A percentile compares a stretch with the other conserved stretches of the same genome.
phyloP scores from a whole-genome alignment of 805 yeast genomes.

The Spencermartinsiella europaea region DNA sequence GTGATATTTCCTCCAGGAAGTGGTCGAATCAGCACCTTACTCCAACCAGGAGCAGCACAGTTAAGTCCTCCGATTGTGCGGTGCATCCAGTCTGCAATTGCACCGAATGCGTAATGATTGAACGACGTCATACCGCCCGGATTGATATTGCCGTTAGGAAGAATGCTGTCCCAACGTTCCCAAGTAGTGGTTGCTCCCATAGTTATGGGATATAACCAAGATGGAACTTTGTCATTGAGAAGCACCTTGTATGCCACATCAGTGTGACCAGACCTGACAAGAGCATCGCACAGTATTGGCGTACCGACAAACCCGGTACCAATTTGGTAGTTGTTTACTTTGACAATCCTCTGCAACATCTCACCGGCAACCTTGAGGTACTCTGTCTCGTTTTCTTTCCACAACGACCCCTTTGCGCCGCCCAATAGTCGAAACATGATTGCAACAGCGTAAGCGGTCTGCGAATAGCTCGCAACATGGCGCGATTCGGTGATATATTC shows the following conservation, averaged over 20 bases:
- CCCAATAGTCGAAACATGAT: slow-evolving; percentile 20
- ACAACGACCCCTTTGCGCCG: slow-evolving; percentile 6
- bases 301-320: slow-evolving; percentile 31
- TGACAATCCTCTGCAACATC: slow-evolving; percentile 5
- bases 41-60: slow-evolving; percentile 21
- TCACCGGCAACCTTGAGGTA: slow-evolving; percentile 21
- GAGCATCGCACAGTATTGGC: slow-evolving; percentile 25
- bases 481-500: slow-evolving; percentile 22
- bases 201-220: slow-evolving; percentile 29
- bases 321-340: slow-evolving; percentile 14
- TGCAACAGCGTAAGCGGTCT: slow-evolving; percentile 26
- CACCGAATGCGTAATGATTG: slow-evolving; percentile 27
- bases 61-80: slow-evolving; percentile 20
- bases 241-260: slow-evolving; percentile 26
- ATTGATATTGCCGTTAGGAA: slow-evolving; percentile 26
- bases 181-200: slow-evolving; percentile 31
- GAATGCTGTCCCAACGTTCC: slow-evolving; percentile 31
- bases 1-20: slow-evolving; percentile 7
- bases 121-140: slow-evolving; percentile 31
- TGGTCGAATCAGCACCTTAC: slow-evolving; percentile 15
- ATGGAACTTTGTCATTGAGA: slow-evolving; percentile 23
- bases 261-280: slow-evolving; percentile 19
- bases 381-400: slow-evolving; percentile 7
- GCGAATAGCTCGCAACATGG: slow-evolving; percentile 21
- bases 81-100: slow-evolving; percentile 24